Conservation (phyloP, 2,329 filamentous ascomycete species). For the Nothomitra cinnamomea region DNA sequence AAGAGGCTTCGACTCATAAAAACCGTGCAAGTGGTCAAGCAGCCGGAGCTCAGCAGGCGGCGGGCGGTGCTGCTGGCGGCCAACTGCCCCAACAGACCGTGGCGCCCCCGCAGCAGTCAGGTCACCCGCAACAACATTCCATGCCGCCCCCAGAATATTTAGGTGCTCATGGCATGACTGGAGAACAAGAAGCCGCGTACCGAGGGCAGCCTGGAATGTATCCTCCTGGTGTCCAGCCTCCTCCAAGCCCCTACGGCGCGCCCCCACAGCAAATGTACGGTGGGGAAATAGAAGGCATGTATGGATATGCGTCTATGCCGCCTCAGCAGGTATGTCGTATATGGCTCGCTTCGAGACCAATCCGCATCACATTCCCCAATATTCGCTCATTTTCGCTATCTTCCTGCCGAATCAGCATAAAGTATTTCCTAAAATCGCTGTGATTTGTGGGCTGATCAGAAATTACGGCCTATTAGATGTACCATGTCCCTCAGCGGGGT, state of each 20-base stretch:
- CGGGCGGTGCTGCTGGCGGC: conserved; percentile 24
- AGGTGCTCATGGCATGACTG: conserved; percentile 42
- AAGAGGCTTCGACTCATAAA: conserved; percentile 74
- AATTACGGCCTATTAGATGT: conserved; percentile 19
- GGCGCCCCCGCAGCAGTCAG: conserved; percentile 25
- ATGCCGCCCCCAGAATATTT: conserved; percentile 40
- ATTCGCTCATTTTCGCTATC: background rate
- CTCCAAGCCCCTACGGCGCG: conserved; percentile 53
- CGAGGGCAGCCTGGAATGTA: conserved; percentile 70
- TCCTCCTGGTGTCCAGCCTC: conserved; percentile 53
- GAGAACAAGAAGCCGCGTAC: conserved; percentile 54
- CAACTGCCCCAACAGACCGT: conserved; percentile 19
- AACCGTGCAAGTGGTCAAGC: conserved; percentile 46
- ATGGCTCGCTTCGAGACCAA: background rate
- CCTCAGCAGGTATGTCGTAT: conserved; percentile 56
- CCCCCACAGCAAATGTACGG: conserved; percentile 58
- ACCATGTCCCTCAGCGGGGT: conserved; percentile 22
- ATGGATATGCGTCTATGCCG: conserved; percentile 64
- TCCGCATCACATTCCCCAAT: background rate
- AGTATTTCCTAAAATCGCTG: background rate
- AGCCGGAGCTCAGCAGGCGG: conserved; percentile 21
- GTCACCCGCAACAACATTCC: conserved; percentile 29
- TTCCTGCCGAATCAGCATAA: background rate
- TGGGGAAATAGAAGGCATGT: conserved; percentile 65
- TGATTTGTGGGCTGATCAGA: background rate